A percentile compares a stretch with the other conserved stretches of the same genome.
Conservation (phyloP, 345 rosid species). For the Luvunga scandens region DNA sequence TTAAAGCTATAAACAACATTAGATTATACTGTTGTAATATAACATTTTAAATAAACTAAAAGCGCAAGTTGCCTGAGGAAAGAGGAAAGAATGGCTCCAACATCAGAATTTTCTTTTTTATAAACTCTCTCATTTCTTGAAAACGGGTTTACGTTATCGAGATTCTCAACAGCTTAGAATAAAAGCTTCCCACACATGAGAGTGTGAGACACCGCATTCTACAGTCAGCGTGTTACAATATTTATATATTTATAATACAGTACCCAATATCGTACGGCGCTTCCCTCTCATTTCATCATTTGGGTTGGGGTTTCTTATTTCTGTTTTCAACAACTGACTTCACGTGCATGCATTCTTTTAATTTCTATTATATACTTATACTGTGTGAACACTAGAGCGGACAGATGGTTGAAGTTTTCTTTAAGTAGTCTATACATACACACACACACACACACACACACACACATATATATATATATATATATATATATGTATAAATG, state of each 20-base stretch:
- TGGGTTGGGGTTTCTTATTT: constrained; percentile 13
- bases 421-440: background rate
- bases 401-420: background rate
- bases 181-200: constrained; percentile 22
- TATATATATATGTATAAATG: background rate
- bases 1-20: background rate
- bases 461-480: too few species aligned
- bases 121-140: background rate
- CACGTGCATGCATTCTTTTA: constrained; percentile 13
- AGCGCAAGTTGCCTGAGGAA: constrained; percentile 37
- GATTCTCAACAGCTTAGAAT: constrained; percentile 45
- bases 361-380: background rate
- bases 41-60: background rate
- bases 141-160: constrained; percentile 35
- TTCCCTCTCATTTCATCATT: constrained; percentile 25
- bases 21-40: background rate
- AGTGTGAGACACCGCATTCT: background rate
- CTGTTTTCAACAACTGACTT: constrained; percentile 4
- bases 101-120: constrained; percentile 12
- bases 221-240: background rate
- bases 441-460: too few species aligned
- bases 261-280: constrained; percentile 22
- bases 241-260: background rate
- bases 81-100: constrained; percentile 55
- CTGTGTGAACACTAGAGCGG: background rate